Evolutionary conservation across 441 rosid genomes (phyloP).

Genomic region (Erodium moschatum): DNA sequence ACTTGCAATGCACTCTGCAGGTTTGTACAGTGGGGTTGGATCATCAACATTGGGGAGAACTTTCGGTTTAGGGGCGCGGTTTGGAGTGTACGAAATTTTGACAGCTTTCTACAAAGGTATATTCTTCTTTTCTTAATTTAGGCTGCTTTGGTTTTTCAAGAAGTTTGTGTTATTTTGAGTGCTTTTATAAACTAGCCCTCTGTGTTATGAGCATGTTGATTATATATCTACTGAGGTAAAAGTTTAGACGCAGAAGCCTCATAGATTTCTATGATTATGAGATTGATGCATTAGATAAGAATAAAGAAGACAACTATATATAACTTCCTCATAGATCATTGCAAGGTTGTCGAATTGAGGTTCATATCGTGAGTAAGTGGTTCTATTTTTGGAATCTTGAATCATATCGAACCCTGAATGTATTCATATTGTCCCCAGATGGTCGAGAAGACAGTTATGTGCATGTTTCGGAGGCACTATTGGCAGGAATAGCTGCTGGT

Average conservation of each 20-base stretch:
- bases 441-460: constrained; percentile 68
- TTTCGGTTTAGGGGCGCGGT: constrained; percentile 60
- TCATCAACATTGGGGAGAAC: constrained; percentile 55
- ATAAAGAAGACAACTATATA: neutral
- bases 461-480: constrained; percentile 54
- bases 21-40: constrained; percentile 66
- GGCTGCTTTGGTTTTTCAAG: neutral
- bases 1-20: constrained; percentile 28
- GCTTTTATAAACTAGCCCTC: neutral
- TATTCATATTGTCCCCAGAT: constrained; percentile 30
- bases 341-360: neutral
- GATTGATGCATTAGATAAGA: neutral
- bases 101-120: constrained; percentile 75
- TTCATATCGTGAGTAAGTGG: neutral
- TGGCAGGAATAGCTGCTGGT: constrained; percentile 77
- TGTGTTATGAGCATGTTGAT: neutral
- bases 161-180: neutral
- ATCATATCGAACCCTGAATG: neutral
- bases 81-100: constrained; percentile 68
- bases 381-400: neutral
- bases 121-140: neutral
- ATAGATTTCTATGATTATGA: neutral
- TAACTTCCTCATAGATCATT: neutral
- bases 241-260: neutral
- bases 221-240: neutral